Conservation (phyloP, 2,329 filamentous ascomycete species). For the Alternaria sp. region DNA sequence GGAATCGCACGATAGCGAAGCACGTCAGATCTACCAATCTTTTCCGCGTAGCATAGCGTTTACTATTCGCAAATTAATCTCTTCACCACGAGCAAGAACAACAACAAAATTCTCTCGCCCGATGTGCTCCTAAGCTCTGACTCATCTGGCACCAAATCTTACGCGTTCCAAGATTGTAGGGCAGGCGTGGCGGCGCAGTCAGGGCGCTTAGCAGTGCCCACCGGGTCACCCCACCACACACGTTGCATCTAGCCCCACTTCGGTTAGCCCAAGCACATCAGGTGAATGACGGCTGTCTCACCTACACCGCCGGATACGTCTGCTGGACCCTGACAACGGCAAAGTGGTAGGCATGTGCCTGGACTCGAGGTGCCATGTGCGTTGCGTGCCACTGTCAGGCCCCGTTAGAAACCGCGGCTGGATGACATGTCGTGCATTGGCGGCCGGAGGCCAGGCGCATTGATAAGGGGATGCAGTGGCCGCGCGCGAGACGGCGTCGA, state of each 20-base stretch:
- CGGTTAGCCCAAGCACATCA: constrained; percentile 2
- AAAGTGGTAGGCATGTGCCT: constrained; percentile 7
- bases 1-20: neutral
- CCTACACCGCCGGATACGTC: constrained; percentile 6
- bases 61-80: neutral
- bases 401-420: neutral
- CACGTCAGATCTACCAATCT: neutral
- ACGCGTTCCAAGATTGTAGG: neutral
- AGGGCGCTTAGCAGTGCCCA: neutral
- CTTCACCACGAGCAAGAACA: neutral
- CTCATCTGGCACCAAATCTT: neutral
- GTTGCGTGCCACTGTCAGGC: constrained; percentile 13
- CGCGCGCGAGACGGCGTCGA: neutral
- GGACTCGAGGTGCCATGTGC: neutral
- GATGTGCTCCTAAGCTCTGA: neutral
- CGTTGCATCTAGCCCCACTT: neutral
- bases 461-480: constrained; percentile 8
- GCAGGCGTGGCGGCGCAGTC: neutral
- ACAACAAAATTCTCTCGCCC: neutral
- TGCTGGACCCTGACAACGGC: constrained; percentile 1
- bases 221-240: neutral
- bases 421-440: constrained; percentile 10
- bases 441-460: neutral
- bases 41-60: constrained; percentile 3
- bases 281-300: constrained; percentile 15